A percentile compares a stretch with the other conserved stretches of the same genome.
phyloP scores from a whole-genome alignment of 345 rosid genomes.

The Pistacia atlantica region DNA sequence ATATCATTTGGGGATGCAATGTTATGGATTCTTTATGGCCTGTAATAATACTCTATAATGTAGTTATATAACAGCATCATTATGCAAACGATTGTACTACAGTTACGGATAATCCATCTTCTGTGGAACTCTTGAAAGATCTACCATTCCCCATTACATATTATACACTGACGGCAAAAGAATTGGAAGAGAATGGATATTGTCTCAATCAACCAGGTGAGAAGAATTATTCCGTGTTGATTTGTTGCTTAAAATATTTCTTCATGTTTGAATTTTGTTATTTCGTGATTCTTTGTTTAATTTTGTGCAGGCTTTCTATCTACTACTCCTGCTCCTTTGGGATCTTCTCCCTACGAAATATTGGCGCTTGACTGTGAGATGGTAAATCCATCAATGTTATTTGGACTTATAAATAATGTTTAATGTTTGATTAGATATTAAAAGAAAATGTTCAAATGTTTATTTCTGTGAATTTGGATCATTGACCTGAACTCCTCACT shows the following conservation, averaged over 20 bases:
- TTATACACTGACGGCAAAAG: conserved; percentile 70
- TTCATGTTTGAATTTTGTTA: conserved; percentile 1
- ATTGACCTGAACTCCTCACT: no score
- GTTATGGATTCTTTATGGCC: not conserved
- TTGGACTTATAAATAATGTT: not conserved
- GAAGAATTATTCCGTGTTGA: conserved; percentile 1
- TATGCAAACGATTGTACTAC: conserved; percentile 38
- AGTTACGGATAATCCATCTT: conserved; percentile 30
- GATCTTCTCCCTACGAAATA: conserved; percentile 50
- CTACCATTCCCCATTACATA: conserved; percentile 80
- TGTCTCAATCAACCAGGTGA: conserved; percentile 61
- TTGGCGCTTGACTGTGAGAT: conserved; percentile 98
- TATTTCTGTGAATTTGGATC: no score
- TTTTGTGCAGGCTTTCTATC: conserved; percentile 57
- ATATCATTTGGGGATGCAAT: not conserved
- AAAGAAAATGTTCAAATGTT: not conserved
- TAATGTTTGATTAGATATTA: not conserved
- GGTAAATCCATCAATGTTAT: conserved; percentile 43
- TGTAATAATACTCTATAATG: not conserved
- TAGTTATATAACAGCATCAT: conserved; percentile 13
- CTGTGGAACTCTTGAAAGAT: conserved; percentile 47
- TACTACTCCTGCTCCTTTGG: conserved; percentile 72
- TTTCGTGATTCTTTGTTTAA: conserved; percentile 11
- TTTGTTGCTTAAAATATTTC: not conserved
- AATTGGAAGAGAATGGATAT: conserved; percentile 84